Evolutionary conservation across 257 asterid genomes (phyloP), one percentile per base, ranked within the genome.

Genomic region (Gardenia jasminoides): DNA sequence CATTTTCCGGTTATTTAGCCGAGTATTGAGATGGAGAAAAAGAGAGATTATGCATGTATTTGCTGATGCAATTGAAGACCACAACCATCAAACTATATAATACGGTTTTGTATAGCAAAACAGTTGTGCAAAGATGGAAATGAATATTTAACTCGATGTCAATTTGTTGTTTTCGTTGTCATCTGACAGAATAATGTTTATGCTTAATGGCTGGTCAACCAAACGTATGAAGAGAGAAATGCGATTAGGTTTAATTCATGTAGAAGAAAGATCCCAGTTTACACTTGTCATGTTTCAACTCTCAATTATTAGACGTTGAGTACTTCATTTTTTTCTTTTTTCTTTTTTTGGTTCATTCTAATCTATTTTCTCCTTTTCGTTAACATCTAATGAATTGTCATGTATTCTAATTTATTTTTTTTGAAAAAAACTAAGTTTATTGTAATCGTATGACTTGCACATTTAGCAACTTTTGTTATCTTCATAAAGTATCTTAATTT

Each of bases 1-100:
- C 16, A 2, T 19, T 52, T 50, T 28, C 73, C 82, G 73, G 69
- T 65, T 64, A 56, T 47, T 72, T 47, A 78, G 82, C 82, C 82
- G 78, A 9, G 68, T 65, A 47, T 73, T 79, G 1, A 19, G 75
- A 36, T 10, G 66, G 67, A n/a, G 65, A 15, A 26, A 67, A 47
- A 22, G 73, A 31, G 59, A 31, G 28, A 59, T 31, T 41, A 15
- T 41, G 79, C 74, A 66, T 66, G 72, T 65, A 66, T 76, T 76
- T 44, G 36, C 65, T 66, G 44, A 28, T 1, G 50, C 41, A 71
- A 47, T 54, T n/a, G 61, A 54, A 54, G 61, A 43, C 75, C 11
- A 76, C 52, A 65, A 30, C 64, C n/a, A 20, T 30, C 80, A 65
- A 10, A 65, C 36, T 2, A 36, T 28, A 59, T 75, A 61, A 75